Evolutionary conservation across 2,329 filamentous ascomycete species (phyloP).

Genomic region (Cladosporium halotolerans): DNA sequence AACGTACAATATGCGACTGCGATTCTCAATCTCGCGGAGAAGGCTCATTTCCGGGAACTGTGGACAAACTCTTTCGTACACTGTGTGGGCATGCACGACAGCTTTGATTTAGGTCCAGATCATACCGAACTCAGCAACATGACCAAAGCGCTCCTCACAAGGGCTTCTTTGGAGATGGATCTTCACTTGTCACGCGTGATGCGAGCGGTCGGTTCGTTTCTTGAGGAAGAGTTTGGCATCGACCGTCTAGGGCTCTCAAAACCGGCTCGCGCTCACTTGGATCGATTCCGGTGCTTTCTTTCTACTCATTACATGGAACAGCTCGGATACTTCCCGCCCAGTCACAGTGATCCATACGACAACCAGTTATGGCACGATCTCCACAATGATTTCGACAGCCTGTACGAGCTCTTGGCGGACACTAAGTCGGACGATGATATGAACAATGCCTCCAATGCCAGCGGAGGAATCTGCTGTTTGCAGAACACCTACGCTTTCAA

Average conservation of each 20-base stretch:
- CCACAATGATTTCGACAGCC: conserved; percentile 61
- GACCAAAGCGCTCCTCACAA: conserved; percentile 60
- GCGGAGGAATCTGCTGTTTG: conserved; percentile 63
- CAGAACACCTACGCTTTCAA: conserved; percentile 66
- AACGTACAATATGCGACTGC: conserved; percentile 64
- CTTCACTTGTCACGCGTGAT: conserved; percentile 53
- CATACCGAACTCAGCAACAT: conserved; percentile 49
- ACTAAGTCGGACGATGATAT: conserved; percentile 36
- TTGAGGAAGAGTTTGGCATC: conserved; percentile 64
- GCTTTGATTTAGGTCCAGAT: conserved; percentile 51
- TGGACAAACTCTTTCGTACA: conserved; percentile 72
- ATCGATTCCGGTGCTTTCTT: conserved; percentile 65
- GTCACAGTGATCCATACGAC: conserved; percentile 46
- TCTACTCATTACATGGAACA: conserved; percentile 60
- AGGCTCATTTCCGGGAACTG: conserved; percentile 55
- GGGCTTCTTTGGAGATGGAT: conserved; percentile 60
- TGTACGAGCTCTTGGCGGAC: conserved; percentile 69
- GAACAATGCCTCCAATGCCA: conserved; percentile 33
- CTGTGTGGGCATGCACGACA: conserved; percentile 69
- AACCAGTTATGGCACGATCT: conserved; percentile 55
- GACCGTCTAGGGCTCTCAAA: conserved; percentile 58
- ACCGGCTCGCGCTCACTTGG: conserved; percentile 59
- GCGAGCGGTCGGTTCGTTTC: conserved; percentile 57
- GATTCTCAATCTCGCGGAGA: conserved; percentile 61
- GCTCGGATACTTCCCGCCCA: conserved; percentile 66